Evolutionary conservation across 805 yeast genomes (phyloP), one percentile per base, ranked within the genome.

Genomic region (Kockiozyma suomiensis): DNA sequence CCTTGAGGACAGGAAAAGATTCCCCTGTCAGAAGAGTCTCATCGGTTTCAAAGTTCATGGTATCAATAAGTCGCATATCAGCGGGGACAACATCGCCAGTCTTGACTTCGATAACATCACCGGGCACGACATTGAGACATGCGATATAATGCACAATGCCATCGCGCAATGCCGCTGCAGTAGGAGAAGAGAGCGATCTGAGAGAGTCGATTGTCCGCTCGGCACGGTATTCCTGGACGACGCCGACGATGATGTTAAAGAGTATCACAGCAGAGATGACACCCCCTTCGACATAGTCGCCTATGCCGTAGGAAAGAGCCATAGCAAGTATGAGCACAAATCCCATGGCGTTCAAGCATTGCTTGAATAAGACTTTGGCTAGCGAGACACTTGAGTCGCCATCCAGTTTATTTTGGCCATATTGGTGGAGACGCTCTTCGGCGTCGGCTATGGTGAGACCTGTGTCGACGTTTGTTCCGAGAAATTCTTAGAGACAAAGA

Each of bases 281-380:
- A 56, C 93, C 94, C 50, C 91, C 94, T 7, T 90, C 84, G 65
- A 87, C 88, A 87, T 89, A 87, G 71, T 88, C 93, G 59, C 79
- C 78, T 65, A 88, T 85, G 21, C 87, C 91, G 50, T 87, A 78
- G 3, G 92, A 85, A 53, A 87, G 85, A 21, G 83, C 66, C 61
- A 62, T 62, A 7, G 68, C 68, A 7, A 61, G 56, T 4, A 65
- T 59, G 8, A 65, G 58, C 7, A 87, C 93, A 64, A 87, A 73
- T 51, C 87, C 84, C 94, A 87, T 87, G 49, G 94, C 93, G 70
- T 87, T 87, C 72, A 84, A 84, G 1, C 84, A 76, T 67, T 87
- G 94, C 64, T 85, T 86, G 42, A 86, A 74, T 28, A 87, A 62
- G 56, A 88, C 87, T 54, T 75, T 74, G 28, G 79, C 66, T 54